Base-by-base conservation (phyloP, 1,284 basidiomycete genomes). In the Afroboletus lepidellus region DNA sequence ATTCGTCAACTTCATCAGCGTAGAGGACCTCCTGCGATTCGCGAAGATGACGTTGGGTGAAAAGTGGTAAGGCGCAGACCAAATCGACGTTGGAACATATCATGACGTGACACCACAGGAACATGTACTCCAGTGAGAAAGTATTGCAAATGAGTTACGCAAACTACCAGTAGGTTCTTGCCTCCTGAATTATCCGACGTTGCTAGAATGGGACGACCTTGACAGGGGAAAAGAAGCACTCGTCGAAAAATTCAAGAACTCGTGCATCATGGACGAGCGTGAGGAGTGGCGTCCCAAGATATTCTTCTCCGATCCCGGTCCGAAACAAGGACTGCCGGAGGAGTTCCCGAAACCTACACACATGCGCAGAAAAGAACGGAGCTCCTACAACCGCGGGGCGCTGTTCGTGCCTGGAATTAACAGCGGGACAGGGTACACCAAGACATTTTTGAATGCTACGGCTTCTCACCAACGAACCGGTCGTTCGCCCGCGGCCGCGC, bases 101-200 rank as follows among this genome's bases (percentile, higher is more conserved):
- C 23, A 29, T 58, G 38, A 59, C 33, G 38, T 20, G 29, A 23
- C 30, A 43, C 13, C 8, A 43, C 56, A 90, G 89, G 90, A 91
- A 92, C 65, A 84, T 91, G 82, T 91, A 88, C 68, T 87, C 87
- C 15, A 91, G 88, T 52, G 89, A 93, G 69, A 94, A 94, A 66
- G 83, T 90, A 13, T 71, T 92, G 29, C 87, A 91, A 60, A 90
- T 92, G 85, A 85, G 84, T 57, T 93, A 92, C 61, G 91, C 91
- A 3, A 91, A 88, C 57, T 91, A 90, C 61, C 90, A 92, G 87
- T 89, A 61, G 53, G 84, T 78, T 30, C 47, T 47, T 23, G 21
- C 37, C 45, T 24, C 11, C 20, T 30, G 20, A 49, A 46, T 50
- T 43, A 45, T 41, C 51, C 25, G 51, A 27, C 51, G 20, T 41